A percentile compares a stretch with the other conserved stretches of the same genome.
phyloP scores from a whole-genome alignment of 306 rosid genomes.

The Quercus bicolor region DNA sequence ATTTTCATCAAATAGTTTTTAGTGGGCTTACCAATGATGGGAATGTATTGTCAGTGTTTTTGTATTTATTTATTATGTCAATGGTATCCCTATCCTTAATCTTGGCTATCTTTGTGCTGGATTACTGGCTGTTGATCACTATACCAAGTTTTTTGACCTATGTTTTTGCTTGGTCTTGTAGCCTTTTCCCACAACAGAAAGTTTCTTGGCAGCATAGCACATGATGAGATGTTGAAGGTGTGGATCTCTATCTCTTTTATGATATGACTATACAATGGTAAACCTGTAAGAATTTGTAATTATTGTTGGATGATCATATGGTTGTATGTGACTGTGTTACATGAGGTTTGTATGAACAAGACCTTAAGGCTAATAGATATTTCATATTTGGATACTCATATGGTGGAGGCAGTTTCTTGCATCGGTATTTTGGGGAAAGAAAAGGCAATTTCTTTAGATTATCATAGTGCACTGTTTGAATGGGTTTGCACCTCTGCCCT shows the following conservation, averaged over 20 bases:
- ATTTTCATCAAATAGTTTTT: neutral
- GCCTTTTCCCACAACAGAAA: conserved; percentile 77
- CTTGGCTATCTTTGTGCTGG: neutral
- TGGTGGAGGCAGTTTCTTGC: too few species aligned
- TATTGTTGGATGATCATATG: too few species aligned
- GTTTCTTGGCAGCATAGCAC: conserved; percentile 80
- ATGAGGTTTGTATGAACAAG: neutral
- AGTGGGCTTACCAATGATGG: neutral
- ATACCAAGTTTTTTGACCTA: conserved; percentile 17
- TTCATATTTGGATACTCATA: neutral
- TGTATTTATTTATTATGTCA: neutral
- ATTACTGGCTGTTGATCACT: neutral
- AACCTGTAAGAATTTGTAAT: neutral
- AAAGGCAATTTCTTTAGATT: neutral
- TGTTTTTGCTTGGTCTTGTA: conserved; percentile 37
- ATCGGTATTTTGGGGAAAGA: too few species aligned
- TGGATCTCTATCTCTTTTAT: conserved; percentile 18
- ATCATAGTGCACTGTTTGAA: neutral
- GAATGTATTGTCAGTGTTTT: too few species aligned
- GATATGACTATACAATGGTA: neutral
- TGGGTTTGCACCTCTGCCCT: neutral
- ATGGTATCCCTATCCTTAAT: neutral
- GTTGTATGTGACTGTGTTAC: neutral
- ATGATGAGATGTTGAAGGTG: conserved; percentile 79
- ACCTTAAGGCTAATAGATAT: neutral